Conservation (phyloP, 768 basidiomycete species). For the Agaricus blazei region DNA sequence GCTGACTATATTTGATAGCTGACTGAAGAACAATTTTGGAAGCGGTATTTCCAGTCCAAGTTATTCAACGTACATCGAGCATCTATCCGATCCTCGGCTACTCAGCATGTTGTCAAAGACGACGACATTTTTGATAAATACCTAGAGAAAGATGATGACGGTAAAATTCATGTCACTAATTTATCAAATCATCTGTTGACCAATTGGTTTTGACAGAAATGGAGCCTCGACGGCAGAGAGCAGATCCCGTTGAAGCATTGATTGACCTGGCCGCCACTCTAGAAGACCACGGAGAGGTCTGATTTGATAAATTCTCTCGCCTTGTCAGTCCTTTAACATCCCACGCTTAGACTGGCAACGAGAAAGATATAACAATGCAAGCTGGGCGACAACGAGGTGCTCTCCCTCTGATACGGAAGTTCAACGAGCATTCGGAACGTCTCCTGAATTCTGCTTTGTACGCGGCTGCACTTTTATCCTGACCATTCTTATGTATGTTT, state of each 20-base stretch:
- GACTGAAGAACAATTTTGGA: slow-evolving; percentile 92
- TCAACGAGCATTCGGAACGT: slow-evolving; percentile 95
- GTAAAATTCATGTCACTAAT: slow-evolving; percentile 34
- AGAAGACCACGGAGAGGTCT: slow-evolving; percentile 88
- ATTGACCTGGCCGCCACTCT: slow-evolving; percentile 84
- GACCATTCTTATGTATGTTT: slow-evolving; percentile 1
- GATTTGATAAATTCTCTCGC: not conserved
- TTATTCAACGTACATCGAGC: slow-evolving; percentile 94
- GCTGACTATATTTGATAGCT: slow-evolving; percentile 43
- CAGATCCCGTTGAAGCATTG: slow-evolving; percentile 68
- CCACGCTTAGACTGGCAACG: slow-evolving; percentile 72
- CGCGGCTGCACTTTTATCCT: slow-evolving; percentile 10
- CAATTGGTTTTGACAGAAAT: slow-evolving; percentile 41
- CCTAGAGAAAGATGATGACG: slow-evolving; percentile 93
- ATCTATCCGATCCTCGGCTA: slow-evolving; percentile 81
- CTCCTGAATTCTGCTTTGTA: slow-evolving; percentile 78
- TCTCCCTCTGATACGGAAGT: slow-evolving; percentile 90
- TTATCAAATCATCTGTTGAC: not conserved
- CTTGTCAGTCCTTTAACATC: not conserved
- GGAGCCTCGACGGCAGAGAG: slow-evolving; percentile 67
- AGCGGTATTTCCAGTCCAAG: slow-evolving; percentile 92
- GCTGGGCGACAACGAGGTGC: slow-evolving; percentile 85
- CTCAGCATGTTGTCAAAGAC: slow-evolving; percentile 81
- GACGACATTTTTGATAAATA: slow-evolving; percentile 96
- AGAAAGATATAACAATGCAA: slow-evolving; percentile 92